Evolutionary conservation across 768 basidiomycete species (phyloP).

Genomic region (Rhodotorula kratochvilovae): DNA sequence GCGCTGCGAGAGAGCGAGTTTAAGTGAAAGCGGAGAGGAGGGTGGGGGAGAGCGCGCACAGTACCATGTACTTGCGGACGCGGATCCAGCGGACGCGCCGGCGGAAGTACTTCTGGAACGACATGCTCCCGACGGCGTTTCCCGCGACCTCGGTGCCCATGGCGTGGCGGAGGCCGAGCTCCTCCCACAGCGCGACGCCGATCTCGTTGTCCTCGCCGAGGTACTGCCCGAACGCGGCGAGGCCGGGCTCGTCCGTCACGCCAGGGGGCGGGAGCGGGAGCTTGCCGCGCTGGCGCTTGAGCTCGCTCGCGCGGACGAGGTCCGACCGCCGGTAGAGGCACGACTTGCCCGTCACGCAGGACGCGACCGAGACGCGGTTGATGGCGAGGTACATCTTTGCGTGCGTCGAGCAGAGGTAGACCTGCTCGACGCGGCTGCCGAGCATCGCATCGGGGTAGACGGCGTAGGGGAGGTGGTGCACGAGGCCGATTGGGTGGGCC

Average conservation of each 20-base stretch:
- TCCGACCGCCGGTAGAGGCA: constrained; percentile 88
- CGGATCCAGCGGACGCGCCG: constrained; percentile 94
- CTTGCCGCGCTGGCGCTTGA: constrained; percentile 9
- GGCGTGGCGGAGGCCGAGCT: constrained; percentile 78
- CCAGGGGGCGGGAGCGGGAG: constrained; percentile 2
- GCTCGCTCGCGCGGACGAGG: constrained; percentile 64
- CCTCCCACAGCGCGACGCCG: constrained; percentile 84
- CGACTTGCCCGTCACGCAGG: constrained; percentile 95
- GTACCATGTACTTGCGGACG: constrained; percentile 88
- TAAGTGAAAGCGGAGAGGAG: background rate
- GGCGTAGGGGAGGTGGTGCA: constrained; percentile 94
- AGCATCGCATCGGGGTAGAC: constrained; percentile 62
- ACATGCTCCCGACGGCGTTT: constrained; percentile 84
- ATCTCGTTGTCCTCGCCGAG: constrained; percentile 99
- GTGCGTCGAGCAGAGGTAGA: constrained; percentile 93
- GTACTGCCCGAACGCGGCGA: constrained; percentile 77
- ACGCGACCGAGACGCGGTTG: constrained; percentile 79
- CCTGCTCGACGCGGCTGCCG: constrained; percentile 83
- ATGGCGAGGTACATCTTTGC: constrained; percentile 99
- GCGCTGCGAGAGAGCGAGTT: constrained; percentile 42
- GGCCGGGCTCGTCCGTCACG: constrained; percentile 35
- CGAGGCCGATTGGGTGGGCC: constrained; percentile 60
- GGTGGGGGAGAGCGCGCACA: constrained; percentile 44
- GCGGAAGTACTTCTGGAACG: constrained; percentile 74
- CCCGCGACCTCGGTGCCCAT: constrained; percentile 84